A percentile compares a stretch with the other conserved stretches of the same genome.
Conservation (phyloP, 2,329 filamentous ascomycete species). For the Monilinia aucupariae region DNA sequence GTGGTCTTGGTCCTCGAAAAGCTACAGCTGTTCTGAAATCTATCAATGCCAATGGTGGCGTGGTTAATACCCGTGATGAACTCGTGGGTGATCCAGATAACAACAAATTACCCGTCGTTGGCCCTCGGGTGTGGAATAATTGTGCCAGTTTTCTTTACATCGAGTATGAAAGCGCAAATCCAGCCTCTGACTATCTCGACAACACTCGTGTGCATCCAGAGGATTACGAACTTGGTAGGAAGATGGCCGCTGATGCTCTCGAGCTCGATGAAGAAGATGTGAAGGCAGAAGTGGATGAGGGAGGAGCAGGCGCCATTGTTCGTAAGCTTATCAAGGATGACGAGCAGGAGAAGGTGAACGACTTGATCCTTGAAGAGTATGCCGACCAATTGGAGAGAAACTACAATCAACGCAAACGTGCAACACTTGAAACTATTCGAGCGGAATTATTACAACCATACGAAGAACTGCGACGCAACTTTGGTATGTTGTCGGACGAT, state of each 20-base stretch:
- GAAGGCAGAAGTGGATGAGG: slow-evolving; percentile 86
- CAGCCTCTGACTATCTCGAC: slow-evolving; percentile 84
- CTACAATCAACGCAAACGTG: slow-evolving; percentile 89
- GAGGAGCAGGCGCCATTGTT: slow-evolving; percentile 83
- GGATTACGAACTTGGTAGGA: slow-evolving; percentile 95
- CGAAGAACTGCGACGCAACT: slow-evolving; percentile 84
- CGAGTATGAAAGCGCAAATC: slow-evolving; percentile 75
- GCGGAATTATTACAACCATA: slow-evolving; percentile 89
- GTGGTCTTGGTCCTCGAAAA: slow-evolving; percentile 87
- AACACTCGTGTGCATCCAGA: slow-evolving; percentile 97
- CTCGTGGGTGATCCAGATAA: slow-evolving; percentile 83
- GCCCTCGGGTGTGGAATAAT: slow-evolving; percentile 90
- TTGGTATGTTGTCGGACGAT: slow-evolving; percentile 61
- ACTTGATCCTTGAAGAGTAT: slow-evolving; percentile 93
- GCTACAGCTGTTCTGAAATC: slow-evolving; percentile 80
- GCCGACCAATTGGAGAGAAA: slow-evolving; percentile 91
- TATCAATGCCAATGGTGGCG: slow-evolving; percentile 84
- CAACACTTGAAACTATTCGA: slow-evolving; percentile 91
- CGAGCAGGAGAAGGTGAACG: slow-evolving; percentile 90
- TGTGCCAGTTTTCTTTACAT: slow-evolving; percentile 94
- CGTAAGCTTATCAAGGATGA: slow-evolving; percentile 93
- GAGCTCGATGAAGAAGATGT: slow-evolving; percentile 98
- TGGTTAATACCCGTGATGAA: slow-evolving; percentile 77
- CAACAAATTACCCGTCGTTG: slow-evolving; percentile 72
- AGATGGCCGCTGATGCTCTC: slow-evolving; percentile 95